Conservation (phyloP, 805 yeast species). For the Metschnikowia amazonensis region DNA sequence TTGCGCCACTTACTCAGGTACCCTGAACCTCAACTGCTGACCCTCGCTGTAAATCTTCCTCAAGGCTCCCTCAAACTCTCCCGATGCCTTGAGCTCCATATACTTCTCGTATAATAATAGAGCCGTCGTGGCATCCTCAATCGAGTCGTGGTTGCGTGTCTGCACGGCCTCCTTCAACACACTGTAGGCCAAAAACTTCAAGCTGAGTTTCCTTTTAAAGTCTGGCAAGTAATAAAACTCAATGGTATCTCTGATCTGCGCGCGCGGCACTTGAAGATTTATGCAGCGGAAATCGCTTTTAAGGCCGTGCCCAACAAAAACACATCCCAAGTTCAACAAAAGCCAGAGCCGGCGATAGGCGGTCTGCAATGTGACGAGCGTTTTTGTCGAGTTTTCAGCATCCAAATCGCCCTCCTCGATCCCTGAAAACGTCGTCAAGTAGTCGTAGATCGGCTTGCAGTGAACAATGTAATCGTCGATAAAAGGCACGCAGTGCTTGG, state of each 20-base stretch:
- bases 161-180: slow-evolving; percentile 76
- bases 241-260: slow-evolving; percentile 87
- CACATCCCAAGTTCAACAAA: slow-evolving; percentile 79
- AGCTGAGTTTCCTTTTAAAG: slow-evolving; percentile 71
- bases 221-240: slow-evolving; percentile 72
- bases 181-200: slow-evolving; percentile 82
- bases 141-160: slow-evolving; percentile 92
- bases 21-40: slow-evolving; percentile 48
- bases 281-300: slow-evolving; percentile 89
- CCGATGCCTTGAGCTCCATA: slow-evolving; percentile 53
- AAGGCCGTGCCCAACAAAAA: slow-evolving; percentile 93
- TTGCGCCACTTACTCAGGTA: slow-evolving; percentile 40
- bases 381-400: slow-evolving; percentile 56
- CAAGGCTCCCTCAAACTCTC: slow-evolving; percentile 58
- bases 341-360: slow-evolving; percentile 91
- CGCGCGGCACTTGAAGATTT: slow-evolving; percentile 79
- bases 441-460: slow-evolving; percentile 68
- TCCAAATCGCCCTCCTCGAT: slow-evolving; percentile 88
- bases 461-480: slow-evolving; percentile 90
- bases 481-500: slow-evolving; percentile 67
- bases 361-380: slow-evolving; percentile 74
- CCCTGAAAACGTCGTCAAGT: slow-evolving; percentile 89
- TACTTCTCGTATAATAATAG: slow-evolving; percentile 71
- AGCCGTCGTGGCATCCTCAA: slow-evolving; percentile 93
- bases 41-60: slow-evolving; percentile 72